Evolutionary conservation across 2,329 filamentous ascomycete genomes (phyloP).

Genomic region (Colletotrichum sp.): DNA sequence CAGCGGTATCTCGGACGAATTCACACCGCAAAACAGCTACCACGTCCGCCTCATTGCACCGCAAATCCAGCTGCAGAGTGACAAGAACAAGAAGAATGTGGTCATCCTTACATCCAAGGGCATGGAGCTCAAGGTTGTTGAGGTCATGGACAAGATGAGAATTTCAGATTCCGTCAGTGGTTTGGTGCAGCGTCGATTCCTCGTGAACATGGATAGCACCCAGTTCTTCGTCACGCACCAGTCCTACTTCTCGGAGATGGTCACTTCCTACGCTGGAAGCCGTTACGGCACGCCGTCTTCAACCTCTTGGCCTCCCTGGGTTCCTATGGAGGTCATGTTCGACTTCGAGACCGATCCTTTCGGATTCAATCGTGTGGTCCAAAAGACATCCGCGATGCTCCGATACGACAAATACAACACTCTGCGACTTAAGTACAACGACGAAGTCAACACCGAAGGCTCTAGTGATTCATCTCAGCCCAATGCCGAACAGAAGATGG

Average conservation of each 20-base stretch:
- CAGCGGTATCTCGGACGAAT: constrained; percentile 83
- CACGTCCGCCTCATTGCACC: constrained; percentile 94
- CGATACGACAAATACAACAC: constrained; percentile 99
- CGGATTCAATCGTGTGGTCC: constrained; percentile 96
- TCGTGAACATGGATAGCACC: constrained; percentile 94
- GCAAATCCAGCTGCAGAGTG: constrained; percentile 97
- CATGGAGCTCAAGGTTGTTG: constrained; percentile 97
- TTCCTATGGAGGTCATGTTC: constrained; percentile 98
- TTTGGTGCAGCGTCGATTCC: constrained; percentile 91
- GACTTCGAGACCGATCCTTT: constrained; percentile 93
- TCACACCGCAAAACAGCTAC: constrained; percentile 90
- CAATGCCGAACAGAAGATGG: constrained; percentile 78
- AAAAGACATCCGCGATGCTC: constrained; percentile 93
- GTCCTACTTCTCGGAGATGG: constrained; percentile 83
- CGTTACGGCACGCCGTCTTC: constrained; percentile 85
- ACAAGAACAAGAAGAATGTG: constrained; percentile 97
- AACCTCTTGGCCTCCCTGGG: constrained; percentile 96
- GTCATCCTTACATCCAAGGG: constrained; percentile 95
- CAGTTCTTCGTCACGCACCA: constrained; percentile 98
- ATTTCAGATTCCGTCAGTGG: constrained; percentile 93
- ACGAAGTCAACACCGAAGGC: constrained; percentile 78
- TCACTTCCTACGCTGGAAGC: constrained; percentile 94
- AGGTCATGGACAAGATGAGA: constrained; percentile 94
- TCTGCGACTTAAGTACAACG: constrained; percentile 94
- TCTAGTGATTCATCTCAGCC: constrained; percentile 55